Percentiles rank a stretch among this genome's conserved stretches.
Evolutionary conservation across 2,329 filamentous ascomycete species (phyloP).

Genomic region (Aspergillus pseudonomiae): DNA sequence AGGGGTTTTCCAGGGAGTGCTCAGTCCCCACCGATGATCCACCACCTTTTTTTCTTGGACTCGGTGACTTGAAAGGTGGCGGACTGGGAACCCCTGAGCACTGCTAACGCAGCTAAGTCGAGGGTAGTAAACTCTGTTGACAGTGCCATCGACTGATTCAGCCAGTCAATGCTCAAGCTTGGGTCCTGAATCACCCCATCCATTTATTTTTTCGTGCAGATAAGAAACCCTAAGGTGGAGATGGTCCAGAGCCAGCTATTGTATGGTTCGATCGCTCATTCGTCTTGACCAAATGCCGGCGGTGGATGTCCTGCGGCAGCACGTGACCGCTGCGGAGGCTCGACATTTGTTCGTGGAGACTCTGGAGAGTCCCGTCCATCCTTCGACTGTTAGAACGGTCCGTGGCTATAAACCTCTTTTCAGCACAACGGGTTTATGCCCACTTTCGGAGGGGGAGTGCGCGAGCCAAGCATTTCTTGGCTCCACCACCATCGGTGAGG

Average conservation of each 20-base stretch:
- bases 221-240: slow-evolving; percentile 4
- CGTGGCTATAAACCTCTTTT: neutral
- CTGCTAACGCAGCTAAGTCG: slow-evolving; percentile 3
- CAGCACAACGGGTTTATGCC: neutral
- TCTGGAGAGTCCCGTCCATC: neutral
- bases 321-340: neutral
- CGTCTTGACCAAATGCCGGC: neutral
- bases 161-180: slow-evolving; percentile 1
- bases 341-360: neutral
- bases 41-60: slow-evolving; percentile 3
- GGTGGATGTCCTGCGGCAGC: neutral
- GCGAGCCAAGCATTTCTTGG: slow-evolving; percentile 2
- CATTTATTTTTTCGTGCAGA: neutral
- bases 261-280: neutral
- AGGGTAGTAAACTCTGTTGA: slow-evolving; percentile 1
- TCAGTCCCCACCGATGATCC: slow-evolving; percentile 4
- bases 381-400: neutral
- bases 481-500: neutral
- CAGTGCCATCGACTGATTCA: neutral
- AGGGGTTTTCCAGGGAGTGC: slow-evolving; percentile 1
- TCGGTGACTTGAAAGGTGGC: slow-evolving; percentile 3
- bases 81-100: slow-evolving; percentile 1
- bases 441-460: neutral
- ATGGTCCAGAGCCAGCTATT: neutral
- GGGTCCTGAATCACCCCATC: slow-evolving; percentile 3